A percentile compares a stretch with the other conserved stretches of the same genome.
Evolutionary conservation across 805 yeast genomes (phyloP).

Genomic region (Schwanniomyces sp.): DNA sequence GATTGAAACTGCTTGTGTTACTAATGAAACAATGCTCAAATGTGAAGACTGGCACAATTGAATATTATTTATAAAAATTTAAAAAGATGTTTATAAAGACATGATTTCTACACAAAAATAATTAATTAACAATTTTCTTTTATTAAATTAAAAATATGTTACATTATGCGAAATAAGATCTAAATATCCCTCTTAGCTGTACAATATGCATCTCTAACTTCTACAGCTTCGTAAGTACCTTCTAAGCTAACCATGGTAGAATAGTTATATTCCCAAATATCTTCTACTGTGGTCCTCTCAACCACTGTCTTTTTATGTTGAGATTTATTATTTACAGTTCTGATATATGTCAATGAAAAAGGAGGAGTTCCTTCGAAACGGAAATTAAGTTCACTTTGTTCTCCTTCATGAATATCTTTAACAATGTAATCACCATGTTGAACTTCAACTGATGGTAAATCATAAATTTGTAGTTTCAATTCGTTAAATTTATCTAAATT

Average conservation of each 20-base stretch:
- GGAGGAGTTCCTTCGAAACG: constrained; percentile 89
- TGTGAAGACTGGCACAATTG: constrained; percentile 1
- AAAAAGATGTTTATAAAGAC: background rate
- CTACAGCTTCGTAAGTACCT: constrained; percentile 92
- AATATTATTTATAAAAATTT: background rate
- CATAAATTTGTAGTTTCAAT: constrained; percentile 38
- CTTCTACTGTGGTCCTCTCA: constrained; percentile 62
- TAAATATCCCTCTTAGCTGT: constrained; percentile 16
- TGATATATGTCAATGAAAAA: constrained; percentile 77
- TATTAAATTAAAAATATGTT: constrained; percentile 1
- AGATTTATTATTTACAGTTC: constrained; percentile 51
- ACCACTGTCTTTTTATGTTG: constrained; percentile 28
- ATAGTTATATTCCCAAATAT: constrained; percentile 68
- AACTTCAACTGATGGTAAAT: constrained; percentile 74
- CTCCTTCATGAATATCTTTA: constrained; percentile 92
- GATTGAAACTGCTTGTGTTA: constrained; percentile 14
- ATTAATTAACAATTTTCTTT: background rate
- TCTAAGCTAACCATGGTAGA: constrained; percentile 77
- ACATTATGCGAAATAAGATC: background rate
- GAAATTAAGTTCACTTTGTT: constrained; percentile 83
- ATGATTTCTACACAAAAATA: background rate
- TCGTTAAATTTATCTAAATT: constrained; percentile 29
- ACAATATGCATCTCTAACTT: constrained; percentile 85
- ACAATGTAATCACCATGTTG: constrained; percentile 73
- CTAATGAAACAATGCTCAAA: constrained; percentile 6